Conservation (phyloP, 163 green algal genomes). For the Prototheca wickerhamii region DNA sequence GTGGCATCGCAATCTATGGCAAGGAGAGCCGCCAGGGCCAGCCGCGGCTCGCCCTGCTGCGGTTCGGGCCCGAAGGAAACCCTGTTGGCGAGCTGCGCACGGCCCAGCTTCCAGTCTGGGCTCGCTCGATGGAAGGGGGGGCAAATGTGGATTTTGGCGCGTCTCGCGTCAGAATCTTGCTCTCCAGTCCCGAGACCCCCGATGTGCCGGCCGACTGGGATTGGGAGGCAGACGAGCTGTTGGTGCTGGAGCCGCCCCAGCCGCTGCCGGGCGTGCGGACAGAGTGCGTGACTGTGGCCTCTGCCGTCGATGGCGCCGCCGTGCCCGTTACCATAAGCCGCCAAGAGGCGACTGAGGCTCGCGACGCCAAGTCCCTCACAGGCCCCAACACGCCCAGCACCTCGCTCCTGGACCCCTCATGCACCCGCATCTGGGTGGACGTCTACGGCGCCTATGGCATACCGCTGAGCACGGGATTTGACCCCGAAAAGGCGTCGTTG, state of each 20-base stretch:
- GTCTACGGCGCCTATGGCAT: constrained; percentile 72
- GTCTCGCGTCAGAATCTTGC: constrained; percentile 25
- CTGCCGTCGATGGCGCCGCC: not conserved
- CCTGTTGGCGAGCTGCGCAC: not conserved
- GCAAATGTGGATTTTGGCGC: constrained; percentile 44
- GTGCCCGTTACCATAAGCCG: not conserved
- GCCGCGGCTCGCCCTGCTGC: not conserved
- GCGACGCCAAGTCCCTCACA: not conserved
- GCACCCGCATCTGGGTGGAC: constrained; percentile 32
- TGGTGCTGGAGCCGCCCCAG: not conserved
- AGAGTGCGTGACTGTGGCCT: not conserved
- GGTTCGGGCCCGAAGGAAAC: constrained; percentile 8
- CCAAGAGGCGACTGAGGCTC: not conserved
- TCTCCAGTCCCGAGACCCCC: constrained; percentile 37
- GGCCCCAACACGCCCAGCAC: not conserved
- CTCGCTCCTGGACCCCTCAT: too few species aligned
- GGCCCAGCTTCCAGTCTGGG: constrained; percentile 36
- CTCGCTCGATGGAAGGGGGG: constrained; percentile 32
- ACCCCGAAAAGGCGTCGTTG: constrained; percentile 36
- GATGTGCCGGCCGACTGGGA: constrained; percentile 32
- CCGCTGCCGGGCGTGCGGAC: not conserved
- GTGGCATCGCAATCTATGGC: not conserved
- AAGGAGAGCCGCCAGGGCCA: not conserved
- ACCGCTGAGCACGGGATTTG: constrained; percentile 36
- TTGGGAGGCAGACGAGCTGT: constrained; percentile 13